Base-by-base conservation (phyloP, 352 stramenopile genomes). In the Globisporangium perplexum region DNA sequence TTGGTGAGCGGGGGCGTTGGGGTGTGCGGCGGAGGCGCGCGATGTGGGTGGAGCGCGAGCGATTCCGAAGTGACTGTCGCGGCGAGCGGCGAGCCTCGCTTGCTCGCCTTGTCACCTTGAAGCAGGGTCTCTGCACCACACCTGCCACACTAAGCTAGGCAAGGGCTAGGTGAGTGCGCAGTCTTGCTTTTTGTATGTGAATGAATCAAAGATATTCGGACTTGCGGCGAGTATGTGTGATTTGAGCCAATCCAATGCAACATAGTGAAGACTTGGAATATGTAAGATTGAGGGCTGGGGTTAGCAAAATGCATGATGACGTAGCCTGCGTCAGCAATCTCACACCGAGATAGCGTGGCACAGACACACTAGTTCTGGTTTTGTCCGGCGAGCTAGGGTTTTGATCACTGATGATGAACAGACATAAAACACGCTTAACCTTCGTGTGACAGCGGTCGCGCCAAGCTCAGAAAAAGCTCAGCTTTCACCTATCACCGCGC, bases 11-110 rank as follows among this genome's bases (percentile, higher is more conserved):
- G 23, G 48, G 38, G 6, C 49, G 52, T 5, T 38, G 31, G 12
- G 14, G 41, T 7, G 26, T 2, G 8, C 0, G 12, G 41, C 7
- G 7, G 33, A 4, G 11, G 41, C n/a, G n/a, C n/a, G n/a, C 17
- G 36, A 46, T 28, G 41, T 11, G 41, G 18, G 41, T n/a, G 15
- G 20, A 12, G 51, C 50, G 48, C 50, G 65, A 24, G 63, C 55
- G 70, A 69, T 56, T 62, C 55, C 33, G 39, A 62, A 62, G 48
- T 62, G 55, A 26, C 12, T 26, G 26, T 22, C 15, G 30, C 36
- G 26, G 30, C 44, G 44, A 50, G 45, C 11, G 45, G 17, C 7
- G 26, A 24, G 12, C n/a, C 26, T 30, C 26, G 26, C 26, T 30
- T 5, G 26, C 2, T 2, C 31, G 31, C 31, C 31, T 36, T 36